These are phyloP conservation scores for Cudoniella acicularis DNA, from an alignment of 495 filamentous ascomycete genomes.

Conservation along the genomic window DNA sequence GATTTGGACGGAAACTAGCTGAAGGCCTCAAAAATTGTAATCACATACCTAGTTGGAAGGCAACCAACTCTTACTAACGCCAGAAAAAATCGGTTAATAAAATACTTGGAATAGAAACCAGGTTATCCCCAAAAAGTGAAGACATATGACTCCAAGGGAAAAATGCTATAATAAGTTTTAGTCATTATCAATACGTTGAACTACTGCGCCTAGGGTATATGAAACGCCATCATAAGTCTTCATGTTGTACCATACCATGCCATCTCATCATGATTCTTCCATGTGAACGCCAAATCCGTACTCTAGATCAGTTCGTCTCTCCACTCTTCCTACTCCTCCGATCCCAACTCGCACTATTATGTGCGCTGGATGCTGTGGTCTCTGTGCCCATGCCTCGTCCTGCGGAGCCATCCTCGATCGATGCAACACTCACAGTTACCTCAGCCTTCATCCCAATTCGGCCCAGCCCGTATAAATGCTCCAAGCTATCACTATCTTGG, in stretches of 20 bases:
- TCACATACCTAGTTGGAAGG: too few relatives aligned
- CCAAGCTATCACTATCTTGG: slow-evolving; percentile 6
- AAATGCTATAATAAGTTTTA: too few relatives aligned
- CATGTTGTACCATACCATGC: neutral
- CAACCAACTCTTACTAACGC: too few relatives aligned
- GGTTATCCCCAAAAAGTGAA: too few relatives aligned
- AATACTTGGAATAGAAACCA: too few relatives aligned
- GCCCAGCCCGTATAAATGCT: slow-evolving; percentile 22
- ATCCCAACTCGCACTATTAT: slow-evolving; percentile 2
- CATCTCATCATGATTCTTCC: slow-evolving; percentile 2
- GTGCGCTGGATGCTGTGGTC: neutral
- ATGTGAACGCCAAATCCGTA: neutral
- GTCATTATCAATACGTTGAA: neutral
- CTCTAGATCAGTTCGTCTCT: neutral
- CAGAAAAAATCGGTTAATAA: too few relatives aligned
- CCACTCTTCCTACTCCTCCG: slow-evolving; percentile 11
- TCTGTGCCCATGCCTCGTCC: neutral
- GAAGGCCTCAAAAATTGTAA: too few relatives aligned
- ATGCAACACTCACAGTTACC: slow-evolving; percentile 12
- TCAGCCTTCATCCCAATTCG: slow-evolving; percentile 21
- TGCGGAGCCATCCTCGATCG: neutral
- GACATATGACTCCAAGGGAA: too few relatives aligned
- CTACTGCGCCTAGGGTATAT: neutral
- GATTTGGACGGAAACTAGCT: too few relatives aligned
- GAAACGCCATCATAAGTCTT: neutral